These are phyloP conservation scores for Cornus florida DNA, from an alignment of 148 eudicot species.

Conservation along the genomic window DNA sequence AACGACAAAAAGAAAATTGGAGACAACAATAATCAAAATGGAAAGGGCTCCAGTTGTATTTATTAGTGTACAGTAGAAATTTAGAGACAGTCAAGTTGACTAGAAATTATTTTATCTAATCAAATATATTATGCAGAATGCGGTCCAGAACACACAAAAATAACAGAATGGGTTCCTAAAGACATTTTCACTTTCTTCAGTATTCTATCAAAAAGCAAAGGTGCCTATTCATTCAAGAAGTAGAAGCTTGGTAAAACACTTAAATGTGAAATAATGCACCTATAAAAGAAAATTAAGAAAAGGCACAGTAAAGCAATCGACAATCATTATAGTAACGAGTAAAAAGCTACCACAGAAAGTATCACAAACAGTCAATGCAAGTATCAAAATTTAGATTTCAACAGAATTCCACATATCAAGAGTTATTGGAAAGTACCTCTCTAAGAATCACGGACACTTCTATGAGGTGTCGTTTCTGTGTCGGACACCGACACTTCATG, in stretches of 20 bases:
- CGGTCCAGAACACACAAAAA: neutral
- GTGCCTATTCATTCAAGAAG: neutral
- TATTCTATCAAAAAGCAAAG: neutral
- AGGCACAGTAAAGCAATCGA: neutral
- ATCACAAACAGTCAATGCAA: neutral
- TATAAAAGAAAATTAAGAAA: neutral
- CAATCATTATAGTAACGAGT: neutral
- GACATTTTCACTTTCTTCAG: neutral
- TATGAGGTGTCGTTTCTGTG: too few species aligned
- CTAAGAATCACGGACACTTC: too few species aligned
- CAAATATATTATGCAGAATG: neutral
- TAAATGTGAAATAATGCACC: neutral
- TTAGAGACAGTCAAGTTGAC: neutral
- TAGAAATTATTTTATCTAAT: too few species aligned
- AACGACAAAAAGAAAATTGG: neutral
- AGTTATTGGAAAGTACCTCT: too few species aligned
- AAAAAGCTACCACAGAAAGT: neutral
- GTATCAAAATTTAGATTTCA: too few species aligned
- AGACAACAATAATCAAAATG: neutral
- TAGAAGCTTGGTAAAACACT: neutral
- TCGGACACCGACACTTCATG: too few species aligned
- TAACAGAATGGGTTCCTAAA: neutral
- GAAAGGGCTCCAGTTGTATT: neutral
- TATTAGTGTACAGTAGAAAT: neutral
- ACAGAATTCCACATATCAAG: too few species aligned